A percentile compares a stretch with the other conserved stretches of the same genome.
Conservation (phyloP, 1,139 yeast species). For the Saccharomyces hybrid region DNA sequence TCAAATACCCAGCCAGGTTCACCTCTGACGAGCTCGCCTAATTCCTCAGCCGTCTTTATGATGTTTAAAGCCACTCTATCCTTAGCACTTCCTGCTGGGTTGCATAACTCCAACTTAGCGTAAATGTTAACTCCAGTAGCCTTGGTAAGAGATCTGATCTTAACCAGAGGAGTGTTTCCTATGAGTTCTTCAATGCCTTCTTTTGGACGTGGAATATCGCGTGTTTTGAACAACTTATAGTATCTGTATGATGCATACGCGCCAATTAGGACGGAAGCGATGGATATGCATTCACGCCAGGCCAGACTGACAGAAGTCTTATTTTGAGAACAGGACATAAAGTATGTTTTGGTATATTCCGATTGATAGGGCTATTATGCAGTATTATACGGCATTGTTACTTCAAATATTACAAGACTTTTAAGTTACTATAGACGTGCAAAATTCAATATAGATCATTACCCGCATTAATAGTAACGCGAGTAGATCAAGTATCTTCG, state of each 20-base stretch:
- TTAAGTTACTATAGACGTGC: background rate
- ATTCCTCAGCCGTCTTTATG: conserved; percentile 55
- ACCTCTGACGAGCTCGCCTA: conserved; percentile 46
- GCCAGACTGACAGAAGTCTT: background rate
- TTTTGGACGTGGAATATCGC: background rate
- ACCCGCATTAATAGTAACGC: background rate
- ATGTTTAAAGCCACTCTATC: conserved; percentile 89
- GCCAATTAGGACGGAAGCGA: background rate
- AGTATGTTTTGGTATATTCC: background rate
- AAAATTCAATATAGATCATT: background rate
- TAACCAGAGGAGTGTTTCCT: conserved; percentile 86
- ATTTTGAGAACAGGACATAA: background rate
- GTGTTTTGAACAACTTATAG: background rate
- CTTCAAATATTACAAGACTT: background rate
- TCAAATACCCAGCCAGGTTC: conserved; percentile 59
- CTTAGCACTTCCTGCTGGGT: conserved; percentile 95
- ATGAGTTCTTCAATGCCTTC: conserved; percentile 55
- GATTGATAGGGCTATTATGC: background rate
- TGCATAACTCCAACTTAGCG: conserved; percentile 76
- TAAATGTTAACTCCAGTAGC: conserved; percentile 63
- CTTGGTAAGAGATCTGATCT: conserved; percentile 62
- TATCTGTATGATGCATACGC: background rate
- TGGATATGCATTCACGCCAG: background rate
- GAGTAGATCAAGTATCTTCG: background rate
- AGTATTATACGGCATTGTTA: background rate